These are phyloP conservation scores for Fusarium papillatum DNA, from an alignment of 2,329 filamentous ascomycete species.

Conservation along the genomic window DNA sequence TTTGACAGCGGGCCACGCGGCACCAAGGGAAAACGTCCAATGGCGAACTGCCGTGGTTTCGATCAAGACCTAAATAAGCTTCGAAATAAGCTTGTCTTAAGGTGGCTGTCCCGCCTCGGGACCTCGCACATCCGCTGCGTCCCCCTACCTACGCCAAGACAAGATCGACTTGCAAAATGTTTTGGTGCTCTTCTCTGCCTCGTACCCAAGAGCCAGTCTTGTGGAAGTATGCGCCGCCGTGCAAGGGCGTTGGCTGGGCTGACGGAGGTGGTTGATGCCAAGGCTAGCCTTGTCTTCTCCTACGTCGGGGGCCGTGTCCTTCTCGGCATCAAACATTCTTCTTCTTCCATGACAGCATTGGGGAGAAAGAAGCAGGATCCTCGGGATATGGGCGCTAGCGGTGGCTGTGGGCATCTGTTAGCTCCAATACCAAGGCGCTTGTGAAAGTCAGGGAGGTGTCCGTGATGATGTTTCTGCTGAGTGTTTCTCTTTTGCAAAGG, in stretches of 20 bases:
- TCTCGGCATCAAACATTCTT: background rate
- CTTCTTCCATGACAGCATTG: background rate
- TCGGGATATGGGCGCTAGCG: constrained; percentile 20
- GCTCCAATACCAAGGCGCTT: constrained; percentile 22
- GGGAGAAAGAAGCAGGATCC: background rate
- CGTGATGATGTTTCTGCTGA: background rate
- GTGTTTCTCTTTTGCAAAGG: constrained; percentile 7
- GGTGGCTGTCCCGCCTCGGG: constrained; percentile 17
- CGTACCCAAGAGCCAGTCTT: constrained; percentile 3
- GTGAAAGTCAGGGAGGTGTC: constrained; percentile 18
- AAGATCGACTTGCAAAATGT: background rate
- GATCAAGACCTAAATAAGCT: constrained; percentile 32
- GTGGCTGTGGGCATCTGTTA: constrained; percentile 31
- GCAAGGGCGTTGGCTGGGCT: constrained; percentile 18
- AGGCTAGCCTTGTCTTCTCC: background rate
- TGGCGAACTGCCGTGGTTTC: background rate
- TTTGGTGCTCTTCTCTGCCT: background rate
- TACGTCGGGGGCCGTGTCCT: background rate
- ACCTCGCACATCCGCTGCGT: constrained; percentile 28
- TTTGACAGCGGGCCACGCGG: constrained; percentile 2
- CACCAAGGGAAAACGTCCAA: background rate
- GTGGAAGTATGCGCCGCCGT: background rate
- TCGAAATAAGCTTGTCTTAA: constrained; percentile 45
- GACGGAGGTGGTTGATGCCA: constrained; percentile 19
- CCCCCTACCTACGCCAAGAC: constrained; percentile 16